Evolutionary conservation across 148 eudicot species (phyloP).

Genomic region (Dysphania ambrosioides): DNA sequence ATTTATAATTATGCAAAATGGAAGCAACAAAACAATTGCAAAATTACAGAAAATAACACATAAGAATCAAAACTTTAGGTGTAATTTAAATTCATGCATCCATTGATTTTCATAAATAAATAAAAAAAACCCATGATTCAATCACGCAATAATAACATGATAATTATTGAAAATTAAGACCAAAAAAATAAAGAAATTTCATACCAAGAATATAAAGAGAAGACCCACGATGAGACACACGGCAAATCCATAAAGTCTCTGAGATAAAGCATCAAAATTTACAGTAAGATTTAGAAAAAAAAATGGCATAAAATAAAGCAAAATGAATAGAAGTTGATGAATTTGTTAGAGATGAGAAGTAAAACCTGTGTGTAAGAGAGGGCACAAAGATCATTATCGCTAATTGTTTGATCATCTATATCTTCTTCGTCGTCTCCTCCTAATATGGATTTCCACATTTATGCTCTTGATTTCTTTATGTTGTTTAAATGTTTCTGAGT

Average conservation of each 20-base stretch:
- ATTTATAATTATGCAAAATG: too few relatives aligned
- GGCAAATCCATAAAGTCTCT: conserved; percentile 70
- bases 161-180: neutral
- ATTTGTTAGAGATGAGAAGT: neutral
- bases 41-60: neutral
- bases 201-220: conserved; percentile 51
- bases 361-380: conserved; percentile 57
- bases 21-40: too few relatives aligned
- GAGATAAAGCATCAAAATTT: conserved; percentile 6
- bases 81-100: neutral
- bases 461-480: neutral
- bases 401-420: conserved; percentile 20
- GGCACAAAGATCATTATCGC: conserved; percentile 41
- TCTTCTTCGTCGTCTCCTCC: conserved; percentile 41
- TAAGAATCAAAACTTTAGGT: neutral
- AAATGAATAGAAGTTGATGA: neutral
- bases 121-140: neutral
- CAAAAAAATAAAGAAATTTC: neutral
- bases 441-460: conserved; percentile 56
- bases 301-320: neutral
- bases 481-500: too few relatives aligned
- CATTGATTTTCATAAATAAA: neutral
- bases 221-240: conserved; percentile 49
- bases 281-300: neutral
- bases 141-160: too few relatives aligned